These are phyloP conservation scores for Fusarium sp. DNA, from an alignment of 2,329 filamentous ascomycete species.

Conservation along the genomic window DNA sequence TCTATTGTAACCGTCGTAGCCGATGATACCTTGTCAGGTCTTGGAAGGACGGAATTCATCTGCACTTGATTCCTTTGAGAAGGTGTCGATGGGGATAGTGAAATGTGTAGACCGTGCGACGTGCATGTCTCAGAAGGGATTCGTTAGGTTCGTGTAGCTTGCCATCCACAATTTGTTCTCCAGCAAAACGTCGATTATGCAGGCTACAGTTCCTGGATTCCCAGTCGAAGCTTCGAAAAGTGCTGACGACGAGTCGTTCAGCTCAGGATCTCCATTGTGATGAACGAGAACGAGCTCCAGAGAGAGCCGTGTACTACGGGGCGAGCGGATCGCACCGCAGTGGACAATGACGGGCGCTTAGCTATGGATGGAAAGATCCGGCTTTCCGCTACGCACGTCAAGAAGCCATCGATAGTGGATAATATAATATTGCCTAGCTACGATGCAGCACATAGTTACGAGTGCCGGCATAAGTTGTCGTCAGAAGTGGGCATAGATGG, in stretches of 20 bases:
- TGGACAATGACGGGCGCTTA: slow-evolving; percentile 2
- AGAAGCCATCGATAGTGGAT: not conserved
- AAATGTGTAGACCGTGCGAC: slow-evolving; percentile 7
- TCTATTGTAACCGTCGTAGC: slow-evolving; percentile 13
- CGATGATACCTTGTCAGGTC: slow-evolving; percentile 21
- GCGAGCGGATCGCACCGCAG: slow-evolving; percentile 3
- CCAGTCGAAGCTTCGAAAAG: slow-evolving; percentile 1
- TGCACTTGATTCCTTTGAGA: slow-evolving; percentile 22
- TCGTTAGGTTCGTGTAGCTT: slow-evolving; percentile 2
- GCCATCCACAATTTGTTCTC: slow-evolving; percentile 1
- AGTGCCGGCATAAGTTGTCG: slow-evolving; percentile 43
- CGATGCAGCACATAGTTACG: slow-evolving; percentile 11
- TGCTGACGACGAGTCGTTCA: slow-evolving; percentile 7
- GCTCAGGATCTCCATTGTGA: slow-evolving; percentile 1
- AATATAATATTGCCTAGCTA: not conserved
- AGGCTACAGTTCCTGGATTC: not conserved
- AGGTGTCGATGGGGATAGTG: slow-evolving; percentile 8
- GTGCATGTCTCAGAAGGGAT: slow-evolving; percentile 18
- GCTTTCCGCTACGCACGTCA: slow-evolving; percentile 11
- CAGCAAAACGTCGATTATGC: slow-evolving; percentile 13
- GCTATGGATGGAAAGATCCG: slow-evolving; percentile 2
- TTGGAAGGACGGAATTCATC: slow-evolving; percentile 5
- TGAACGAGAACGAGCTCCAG: slow-evolving; percentile 2
- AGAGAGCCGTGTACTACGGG: slow-evolving; percentile 10
- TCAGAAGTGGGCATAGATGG: slow-evolving; percentile 44